phyloP scores from a whole-genome alignment of 495 filamentous ascomycete species.

The Podospora didyma region DNA sequence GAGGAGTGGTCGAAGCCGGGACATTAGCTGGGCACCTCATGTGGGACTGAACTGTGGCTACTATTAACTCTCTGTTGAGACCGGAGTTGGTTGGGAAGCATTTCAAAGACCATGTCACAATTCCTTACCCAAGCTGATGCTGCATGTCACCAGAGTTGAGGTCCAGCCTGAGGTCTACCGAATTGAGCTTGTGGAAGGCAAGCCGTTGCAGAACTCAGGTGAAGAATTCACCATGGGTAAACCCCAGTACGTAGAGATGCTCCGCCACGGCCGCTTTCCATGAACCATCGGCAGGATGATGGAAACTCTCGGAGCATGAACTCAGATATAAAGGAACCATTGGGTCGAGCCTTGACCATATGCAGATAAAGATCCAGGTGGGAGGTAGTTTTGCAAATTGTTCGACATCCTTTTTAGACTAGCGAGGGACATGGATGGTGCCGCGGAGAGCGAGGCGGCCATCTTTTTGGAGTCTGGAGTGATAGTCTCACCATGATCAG shows the following conservation, averaged over 20 bases:
- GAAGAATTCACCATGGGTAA: not conserved
- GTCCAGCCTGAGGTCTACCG: not conserved
- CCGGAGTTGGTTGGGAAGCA: too few species aligned
- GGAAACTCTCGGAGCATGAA: not conserved
- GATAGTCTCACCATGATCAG: too few species aligned
- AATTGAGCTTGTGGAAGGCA: not conserved
- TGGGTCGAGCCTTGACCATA: not conserved
- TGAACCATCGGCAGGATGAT: not conserved
- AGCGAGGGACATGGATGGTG: too few species aligned
- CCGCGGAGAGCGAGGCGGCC: too few species aligned
- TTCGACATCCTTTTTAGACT: too few species aligned
- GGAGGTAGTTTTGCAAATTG: too few species aligned
- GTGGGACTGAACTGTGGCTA: not conserved
- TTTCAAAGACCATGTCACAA: too few species aligned
- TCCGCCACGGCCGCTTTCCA: not conserved
- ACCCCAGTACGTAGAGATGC: not conserved
- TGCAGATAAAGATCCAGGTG: too few species aligned
- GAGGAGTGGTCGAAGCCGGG: constrained; percentile 27
- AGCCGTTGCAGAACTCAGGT: not conserved
- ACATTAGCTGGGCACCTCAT: not conserved
- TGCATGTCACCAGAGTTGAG: not conserved
- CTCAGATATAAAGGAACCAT: not conserved
- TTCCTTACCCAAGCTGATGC: not conserved
- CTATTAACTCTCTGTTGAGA: not conserved
- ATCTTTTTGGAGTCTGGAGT: too few species aligned